phyloP scores from a whole-genome alignment of 257 asterid species.

The Plantago major region DNA sequence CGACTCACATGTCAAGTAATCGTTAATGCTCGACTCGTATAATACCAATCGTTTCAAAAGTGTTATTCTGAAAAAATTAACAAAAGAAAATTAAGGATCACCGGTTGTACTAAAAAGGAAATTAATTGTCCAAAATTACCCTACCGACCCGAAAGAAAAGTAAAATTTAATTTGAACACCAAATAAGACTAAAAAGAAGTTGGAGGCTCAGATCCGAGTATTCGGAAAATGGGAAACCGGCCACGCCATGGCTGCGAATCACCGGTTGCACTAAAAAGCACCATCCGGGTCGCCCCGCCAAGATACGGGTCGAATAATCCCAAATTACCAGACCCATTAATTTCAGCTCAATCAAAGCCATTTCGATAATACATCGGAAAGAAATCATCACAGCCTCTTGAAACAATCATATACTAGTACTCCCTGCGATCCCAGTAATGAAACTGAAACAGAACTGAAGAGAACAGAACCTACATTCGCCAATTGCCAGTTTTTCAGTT shows the following conservation, averaged over 20 bases:
- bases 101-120: too few species aligned
- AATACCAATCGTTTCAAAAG: too few species aligned
- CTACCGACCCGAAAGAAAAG: not conserved
- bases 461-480: too few species aligned
- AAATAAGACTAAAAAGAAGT: not conserved
- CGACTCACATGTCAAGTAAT: too few species aligned
- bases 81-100: too few species aligned
- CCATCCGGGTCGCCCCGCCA: constrained; percentile 24
- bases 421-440: too few species aligned
- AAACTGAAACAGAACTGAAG: too few species aligned
- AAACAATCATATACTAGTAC: too few species aligned
- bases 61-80: too few species aligned
- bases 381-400: constrained; percentile 25
- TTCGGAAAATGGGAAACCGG: not conserved
- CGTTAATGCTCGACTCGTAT: too few species aligned
- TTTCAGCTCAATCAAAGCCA: not conserved
- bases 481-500: too few species aligned
- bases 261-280: constrained; percentile 19
- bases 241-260: constrained; percentile 33
- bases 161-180: not conserved
- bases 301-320: constrained; percentile 15
- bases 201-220: constrained; percentile 16
- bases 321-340: constrained; percentile 3
- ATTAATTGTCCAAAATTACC: too few species aligned
- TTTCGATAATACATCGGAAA: not conserved